Evolutionary conservation across 1,284 basidiomycete genomes (phyloP).

Genomic region (Austroboletus novae-zelandiae): DNA sequence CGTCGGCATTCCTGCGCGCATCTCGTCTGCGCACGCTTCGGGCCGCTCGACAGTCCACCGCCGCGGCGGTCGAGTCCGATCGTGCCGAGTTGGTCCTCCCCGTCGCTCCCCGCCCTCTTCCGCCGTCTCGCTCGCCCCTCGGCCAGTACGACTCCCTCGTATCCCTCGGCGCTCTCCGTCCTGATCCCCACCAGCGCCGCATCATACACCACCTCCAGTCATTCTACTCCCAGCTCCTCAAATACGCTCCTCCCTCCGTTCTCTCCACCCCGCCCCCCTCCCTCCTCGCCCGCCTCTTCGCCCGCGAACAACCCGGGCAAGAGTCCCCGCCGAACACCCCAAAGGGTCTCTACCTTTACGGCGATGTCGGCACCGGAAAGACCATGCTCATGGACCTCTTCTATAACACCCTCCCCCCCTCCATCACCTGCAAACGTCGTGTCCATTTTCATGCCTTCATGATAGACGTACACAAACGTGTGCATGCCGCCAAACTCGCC

Average conservation of each 20-base stretch:
- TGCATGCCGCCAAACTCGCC: constrained; percentile 76
- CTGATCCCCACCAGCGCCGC: constrained; percentile 81
- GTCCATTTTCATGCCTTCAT: constrained; percentile 99
- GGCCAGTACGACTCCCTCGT: constrained; percentile 78
- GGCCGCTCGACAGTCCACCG: constrained; percentile 15
- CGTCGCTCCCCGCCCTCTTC: background rate
- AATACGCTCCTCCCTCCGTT: constrained; percentile 71
- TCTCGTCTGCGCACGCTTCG: background rate
- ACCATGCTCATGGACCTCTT: constrained; percentile 99
- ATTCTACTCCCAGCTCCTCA: constrained; percentile 71
- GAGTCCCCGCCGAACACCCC: constrained; percentile 57
- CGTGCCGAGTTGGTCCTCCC: background rate
- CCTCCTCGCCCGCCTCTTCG: constrained; percentile 61
- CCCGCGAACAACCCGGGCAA: constrained; percentile 41
- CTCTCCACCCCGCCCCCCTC: constrained; percentile 15
- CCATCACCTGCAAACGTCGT: constrained; percentile 75
- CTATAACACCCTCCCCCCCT: constrained; percentile 82
- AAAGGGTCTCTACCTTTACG: constrained; percentile 94
- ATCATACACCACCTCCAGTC: constrained; percentile 84
- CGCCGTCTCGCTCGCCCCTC: constrained; percentile 44
- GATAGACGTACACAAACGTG: constrained; percentile 95
- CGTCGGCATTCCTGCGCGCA: background rate
- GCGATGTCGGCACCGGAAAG: constrained; percentile 96
- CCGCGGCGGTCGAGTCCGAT: constrained; percentile 1
- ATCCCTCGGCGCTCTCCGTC: constrained; percentile 63